phyloP scores from a whole-genome alignment of 2,329 filamentous ascomycete genomes.

The Curvularia verruculosa region DNA sequence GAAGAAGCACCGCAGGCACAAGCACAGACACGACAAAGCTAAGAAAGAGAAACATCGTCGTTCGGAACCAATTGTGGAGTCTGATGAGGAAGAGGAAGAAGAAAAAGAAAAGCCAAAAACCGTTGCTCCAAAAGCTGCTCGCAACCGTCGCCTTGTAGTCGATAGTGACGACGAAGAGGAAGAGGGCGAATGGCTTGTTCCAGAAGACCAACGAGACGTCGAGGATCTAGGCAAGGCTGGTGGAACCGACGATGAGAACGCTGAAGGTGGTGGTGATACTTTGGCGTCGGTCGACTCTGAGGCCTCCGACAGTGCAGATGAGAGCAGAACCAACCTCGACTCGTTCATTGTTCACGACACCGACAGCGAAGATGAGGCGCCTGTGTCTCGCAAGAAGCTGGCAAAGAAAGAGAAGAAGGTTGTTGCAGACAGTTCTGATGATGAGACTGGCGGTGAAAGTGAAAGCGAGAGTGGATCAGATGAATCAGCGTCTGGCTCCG shows the following conservation, averaged over 20 bases:
- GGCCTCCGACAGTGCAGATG: conserved; percentile 64
- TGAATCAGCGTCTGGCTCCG: conserved; percentile 34
- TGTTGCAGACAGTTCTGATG: conserved; percentile 60
- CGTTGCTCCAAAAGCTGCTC: conserved; percentile 24
- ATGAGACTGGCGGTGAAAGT: conserved; percentile 47
- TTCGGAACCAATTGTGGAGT: conserved; percentile 32
- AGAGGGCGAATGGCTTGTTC: conserved; percentile 80
- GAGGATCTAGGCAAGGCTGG: conserved; percentile 75
- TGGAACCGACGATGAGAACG: conserved; percentile 86
- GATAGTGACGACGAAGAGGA: conserved; percentile 69
- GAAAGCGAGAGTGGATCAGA: conserved; percentile 50
- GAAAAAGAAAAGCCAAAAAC: conserved; percentile 26
- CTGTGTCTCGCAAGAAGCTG: conserved; percentile 33
- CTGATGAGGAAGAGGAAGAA: conserved; percentile 38
- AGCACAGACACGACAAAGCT: conserved; percentile 33
- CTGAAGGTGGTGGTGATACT: conserved; percentile 83
- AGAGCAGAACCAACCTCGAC: conserved; percentile 46
- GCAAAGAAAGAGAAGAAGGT: conserved; percentile 54
- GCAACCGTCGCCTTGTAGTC: conserved; percentile 55
- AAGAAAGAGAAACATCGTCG: conserved; percentile 46
- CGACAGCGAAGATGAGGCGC: conserved; percentile 49
- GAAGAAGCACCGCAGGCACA: conserved; percentile 54
- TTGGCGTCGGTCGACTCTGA: conserved; percentile 74
- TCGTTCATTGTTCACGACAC: conserved; percentile 48
- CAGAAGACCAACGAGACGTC: conserved; percentile 66